Conservation (phyloP, 2,329 filamentous ascomycete genomes). For the Curvularia lunata region DNA sequence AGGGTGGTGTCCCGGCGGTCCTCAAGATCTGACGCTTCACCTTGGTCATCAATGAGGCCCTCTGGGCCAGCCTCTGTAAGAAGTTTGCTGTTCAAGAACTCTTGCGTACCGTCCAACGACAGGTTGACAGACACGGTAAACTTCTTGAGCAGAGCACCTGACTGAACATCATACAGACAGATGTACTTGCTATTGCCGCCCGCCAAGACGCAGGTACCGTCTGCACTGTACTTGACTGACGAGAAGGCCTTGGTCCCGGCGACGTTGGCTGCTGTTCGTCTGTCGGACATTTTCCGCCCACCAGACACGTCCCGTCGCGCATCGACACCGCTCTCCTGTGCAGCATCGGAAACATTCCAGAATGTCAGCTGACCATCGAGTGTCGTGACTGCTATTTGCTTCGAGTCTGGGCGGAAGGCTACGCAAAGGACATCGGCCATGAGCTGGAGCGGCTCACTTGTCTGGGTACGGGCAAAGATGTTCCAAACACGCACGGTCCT, state of each 20-base stretch:
- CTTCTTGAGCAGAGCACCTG: constrained; percentile 90
- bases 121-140: constrained; percentile 95
- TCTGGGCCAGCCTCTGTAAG: constrained; percentile 88
- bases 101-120: constrained; percentile 93
- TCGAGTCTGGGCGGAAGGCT: constrained; percentile 85
- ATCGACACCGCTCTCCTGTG: constrained; percentile 85
- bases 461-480: constrained; percentile 91
- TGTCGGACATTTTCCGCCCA: constrained; percentile 85
- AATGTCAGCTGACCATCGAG: constrained; percentile 94
- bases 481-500: constrained; percentile 95
- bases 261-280: constrained; percentile 87
- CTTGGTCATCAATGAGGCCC: constrained; percentile 84
- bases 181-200: constrained; percentile 99
- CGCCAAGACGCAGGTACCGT: constrained; percentile 88
- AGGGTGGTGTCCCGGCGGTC: constrained; percentile 79
- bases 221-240: constrained; percentile 87
- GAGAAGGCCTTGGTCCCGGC: constrained; percentile 89
- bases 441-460: constrained; percentile 89
- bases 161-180: constrained; percentile 92
- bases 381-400: constrained; percentile 89
- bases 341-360: constrained; percentile 88
- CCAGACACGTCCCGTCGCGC: constrained; percentile 91
- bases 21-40: constrained; percentile 87
- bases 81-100: constrained; percentile 91
- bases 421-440: constrained; percentile 90